These are phyloP conservation scores for Fusarium fujikuroi DNA, from an alignment of 2,329 filamentous ascomycete species.

Conservation along the genomic window DNA sequence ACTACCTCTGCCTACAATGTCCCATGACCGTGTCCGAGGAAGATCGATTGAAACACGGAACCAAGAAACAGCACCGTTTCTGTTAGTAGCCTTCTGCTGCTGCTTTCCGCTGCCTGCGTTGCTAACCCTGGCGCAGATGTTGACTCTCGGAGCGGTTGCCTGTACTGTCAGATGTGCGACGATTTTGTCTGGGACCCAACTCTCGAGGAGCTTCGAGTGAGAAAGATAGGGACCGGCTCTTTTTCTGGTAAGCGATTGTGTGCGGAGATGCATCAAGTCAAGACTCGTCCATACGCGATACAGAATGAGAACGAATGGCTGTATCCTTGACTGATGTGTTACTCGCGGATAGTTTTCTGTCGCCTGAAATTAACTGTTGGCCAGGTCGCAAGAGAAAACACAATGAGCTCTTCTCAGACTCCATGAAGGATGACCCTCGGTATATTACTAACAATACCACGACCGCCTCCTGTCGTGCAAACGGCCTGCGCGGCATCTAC, in stretches of 20 bases:
- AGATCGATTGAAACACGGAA: constrained; percentile 73
- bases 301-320: not conserved
- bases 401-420: constrained; percentile 74
- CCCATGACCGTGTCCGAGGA: constrained; percentile 74
- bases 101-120: constrained; percentile 1
- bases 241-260: constrained; percentile 65
- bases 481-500: constrained; percentile 90
- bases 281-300: not conserved
- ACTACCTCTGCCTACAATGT: constrained; percentile 80
- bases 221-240: constrained; percentile 74
- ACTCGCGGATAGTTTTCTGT: not conserved
- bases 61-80: constrained; percentile 76
- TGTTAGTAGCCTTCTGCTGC: constrained; percentile 61
- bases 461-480: constrained; percentile 83
- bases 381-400: constrained; percentile 78
- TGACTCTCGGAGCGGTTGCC: constrained; percentile 77
- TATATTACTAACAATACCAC: constrained; percentile 83
- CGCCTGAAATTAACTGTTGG: not conserved
- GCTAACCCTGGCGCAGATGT: constrained; percentile 67
- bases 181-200: constrained; percentile 87
- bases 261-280: not conserved
- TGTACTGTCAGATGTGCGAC: constrained; percentile 85
- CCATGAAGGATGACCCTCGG: constrained; percentile 75
- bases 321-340: not conserved
- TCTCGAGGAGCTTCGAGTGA: constrained; percentile 77